Evolutionary conservation across 129 eudicot species (phyloP), one percentile per base, ranked within the genome.

Genomic region (Oenanthe sinensis): DNA sequence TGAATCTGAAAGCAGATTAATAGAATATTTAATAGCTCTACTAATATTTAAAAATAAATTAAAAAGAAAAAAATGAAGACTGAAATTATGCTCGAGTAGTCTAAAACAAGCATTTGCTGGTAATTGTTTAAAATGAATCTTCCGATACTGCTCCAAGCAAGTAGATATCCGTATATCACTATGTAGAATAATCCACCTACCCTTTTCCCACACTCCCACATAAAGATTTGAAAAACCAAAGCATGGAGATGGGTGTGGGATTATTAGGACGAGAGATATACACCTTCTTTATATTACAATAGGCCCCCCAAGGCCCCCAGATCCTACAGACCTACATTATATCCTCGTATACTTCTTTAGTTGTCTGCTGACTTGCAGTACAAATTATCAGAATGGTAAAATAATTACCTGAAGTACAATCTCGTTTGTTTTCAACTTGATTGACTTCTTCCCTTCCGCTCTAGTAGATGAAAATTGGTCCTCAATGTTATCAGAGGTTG

Each of bases 351-450:
- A 5, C 11, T 4, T 43, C 8, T 43, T 43, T 22, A 43, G 9
- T 15, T 2, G 33, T 72, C 30, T n/a, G 15, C 14, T 43, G 30
- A 72, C 22, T 40, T 12, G 54, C 24, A 22, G 36, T 16, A 44
- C 11, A 19, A 52, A 65, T 33, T 74, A 76, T 42, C 42, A 14
- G 39, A 71, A 78, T 44, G 50, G 60, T 72, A 49, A 75, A 65
- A 78, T 75, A 83, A 74, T 67, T 86, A 95, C 99, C 99, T 92
- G 99, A 77, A 95, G 89, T 36, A 89, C 97, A 83, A 83, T 89
- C 91, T 95, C 99, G 81, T 92, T 91, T 77, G 82, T 81, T 90
- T 92, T 92, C 90, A 95, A 85, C 82, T 88, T 95, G 83, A 95
- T 88, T 65, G 88, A 84, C 79, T 95, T 95, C 77, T 89, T 89